Base-by-base conservation (phyloP, 1,284 basidiomycete genomes). In the Marasmius fiardii region DNA sequence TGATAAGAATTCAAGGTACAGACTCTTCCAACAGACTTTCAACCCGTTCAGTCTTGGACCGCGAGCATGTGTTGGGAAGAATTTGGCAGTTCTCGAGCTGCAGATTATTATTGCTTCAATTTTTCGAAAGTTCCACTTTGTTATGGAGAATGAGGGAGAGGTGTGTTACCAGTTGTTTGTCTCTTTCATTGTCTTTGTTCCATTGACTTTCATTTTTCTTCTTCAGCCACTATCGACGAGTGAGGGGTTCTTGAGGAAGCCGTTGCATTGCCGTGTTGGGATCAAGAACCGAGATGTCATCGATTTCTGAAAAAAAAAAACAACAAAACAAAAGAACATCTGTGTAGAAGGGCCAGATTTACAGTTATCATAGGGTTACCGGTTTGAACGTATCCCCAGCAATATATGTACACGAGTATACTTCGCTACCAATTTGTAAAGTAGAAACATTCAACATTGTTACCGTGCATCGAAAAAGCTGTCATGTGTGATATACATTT, bases 1-100 rank as follows among this genome's bases (percentile, higher is more conserved):
- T 16, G 47, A 49, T 20, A 26, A 33, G 47, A 31, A 18, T 26
- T 31, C 47, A 26, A 49, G n/a, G 18, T n/a, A 49, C 28, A 31
- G 47, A 41, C 71, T 55, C 49, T 47, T 57, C n/a, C 56, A 57
- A 41, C 53, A 54, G 53, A 57, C 58, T 12, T 60, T 57, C 31
- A 60, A 60, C 41, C 58, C 58, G 7, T 60, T 60, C 41, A 57
- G 55, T 3, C 49, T 57, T 35, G 58, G 58, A 11, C 58, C 58
- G 14, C 54, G 58, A 39, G 58, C 53, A n/a, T 60, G 58, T 55
- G 58, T 60, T n/a, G 58, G 58, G 28, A 55, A 53, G 31, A 60
- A 60, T 50, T 49, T 60, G 37, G 58, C 58, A 3, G 52, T 34
- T 35, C 39, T 60, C 49, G 58, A 60, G 35, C 50, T 60, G 49